Evolutionary conservation across 345 rosid species (phyloP), one percentile per base, ranked within the genome.

Genomic region (Microthlaspi erraticum): DNA sequence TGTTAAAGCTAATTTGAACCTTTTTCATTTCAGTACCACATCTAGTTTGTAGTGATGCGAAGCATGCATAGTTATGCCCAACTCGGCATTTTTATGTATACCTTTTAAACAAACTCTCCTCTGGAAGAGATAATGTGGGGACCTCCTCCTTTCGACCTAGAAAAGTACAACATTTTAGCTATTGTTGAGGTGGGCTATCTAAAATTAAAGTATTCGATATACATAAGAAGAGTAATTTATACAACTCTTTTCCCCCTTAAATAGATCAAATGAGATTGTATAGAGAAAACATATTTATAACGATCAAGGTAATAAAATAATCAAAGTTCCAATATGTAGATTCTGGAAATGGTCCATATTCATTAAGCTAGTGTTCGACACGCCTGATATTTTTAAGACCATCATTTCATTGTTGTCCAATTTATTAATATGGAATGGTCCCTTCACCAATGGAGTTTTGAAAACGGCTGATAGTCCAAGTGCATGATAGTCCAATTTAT

Each of bases 31-130:
- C 42, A 55, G 42, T 26, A 17, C 60, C 29, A 55, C 43, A 5
- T 34, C 42, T 53, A 55, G 43, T 34, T 33, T 34, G 26, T 55
- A 55, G 60, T 55, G 43, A 33, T 55, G 60, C 4, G 23, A 55
- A 55, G 60, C 60, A 55, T 34, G 60, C 60, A 34, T 33, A 10
- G 60, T 34, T 34, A 55, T 56, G 43, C 60, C 26, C 60, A 56
- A 17, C 43, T 56, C 29, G 42, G 42, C 29, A 56, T 5, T 56
- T 39, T 34, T 33, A 55, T 55, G 16, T 14, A 26, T 31, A 16
- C 41, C n/a, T n/a, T n/a, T n/a, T n/a, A n/a, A n/a, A n/a, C n/a
- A n/a, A n/a, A n/a, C n/a, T n/a, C n/a, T n/a, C n/a, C n/a, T n/a
- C n/a, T 55, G 60, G 34, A 33, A 33, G 58, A 54, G 60, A 55